Evolutionary conservation across 2,329 filamentous ascomycete genomes (phyloP).

Genomic region (Domatiomyces globalis): DNA sequence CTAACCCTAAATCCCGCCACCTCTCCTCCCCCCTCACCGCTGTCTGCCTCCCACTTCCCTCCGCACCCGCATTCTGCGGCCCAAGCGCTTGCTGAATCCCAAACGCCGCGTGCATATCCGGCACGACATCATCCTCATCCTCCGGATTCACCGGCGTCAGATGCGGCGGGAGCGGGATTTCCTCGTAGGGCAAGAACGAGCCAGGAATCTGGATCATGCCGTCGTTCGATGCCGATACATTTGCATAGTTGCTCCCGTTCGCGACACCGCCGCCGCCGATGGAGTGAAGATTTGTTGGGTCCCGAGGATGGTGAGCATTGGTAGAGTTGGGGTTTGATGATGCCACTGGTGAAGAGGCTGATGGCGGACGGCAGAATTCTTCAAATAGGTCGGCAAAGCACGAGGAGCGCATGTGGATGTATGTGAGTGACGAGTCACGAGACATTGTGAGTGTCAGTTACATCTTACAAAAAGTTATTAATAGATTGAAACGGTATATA

Average conservation of each 20-base stretch:
- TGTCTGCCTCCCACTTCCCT: conserved; percentile 28
- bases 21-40: conserved; percentile 12
- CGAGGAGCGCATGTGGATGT: conserved; percentile 36
- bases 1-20: conserved; percentile 14
- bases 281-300: conserved; percentile 1
- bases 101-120: conserved; percentile 53
- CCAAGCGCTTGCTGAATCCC: conserved; percentile 50
- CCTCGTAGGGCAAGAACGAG: conserved; percentile 39
- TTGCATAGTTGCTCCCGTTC: neutral
- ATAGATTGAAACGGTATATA: no score
- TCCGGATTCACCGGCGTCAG: conserved; percentile 51
- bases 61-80: conserved; percentile 35
- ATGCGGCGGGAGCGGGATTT: conserved; percentile 46
- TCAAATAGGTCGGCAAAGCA: conserved; percentile 37
- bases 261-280: neutral
- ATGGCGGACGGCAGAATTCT: conserved; percentile 35
- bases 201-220: conserved; percentile 20
- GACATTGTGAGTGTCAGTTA: conserved; percentile 19
- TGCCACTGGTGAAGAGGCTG: conserved; percentile 14
- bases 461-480: no score
- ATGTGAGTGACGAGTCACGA: conserved; percentile 36
- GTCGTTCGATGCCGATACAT: conserved; percentile 7
- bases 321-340: conserved; percentile 3
- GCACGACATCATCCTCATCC: conserved; percentile 53
- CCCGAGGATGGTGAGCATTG: conserved; percentile 5